Base-by-base conservation (phyloP, 768 basidiomycete genomes). In the Amanita phalloides region DNA sequence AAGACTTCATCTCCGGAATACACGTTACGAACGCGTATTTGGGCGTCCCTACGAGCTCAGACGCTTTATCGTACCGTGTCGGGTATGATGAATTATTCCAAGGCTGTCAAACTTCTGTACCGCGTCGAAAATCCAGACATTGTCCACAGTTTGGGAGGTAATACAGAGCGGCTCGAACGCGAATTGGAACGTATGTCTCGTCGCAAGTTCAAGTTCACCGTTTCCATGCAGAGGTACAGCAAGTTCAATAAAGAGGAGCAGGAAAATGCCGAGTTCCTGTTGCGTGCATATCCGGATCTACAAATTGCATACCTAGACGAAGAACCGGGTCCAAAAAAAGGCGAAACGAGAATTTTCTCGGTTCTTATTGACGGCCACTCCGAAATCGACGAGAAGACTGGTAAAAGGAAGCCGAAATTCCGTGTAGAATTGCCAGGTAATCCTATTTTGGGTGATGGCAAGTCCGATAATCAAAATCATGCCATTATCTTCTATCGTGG, bases 21-120 rank as follows among this genome's bases (percentile, higher is more conserved):
- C 67, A 99, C 96, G 30, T 82, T 99, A 43, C 91, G 96, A 56
- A 98, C 95, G 0, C 90, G 96, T 67, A 99, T 99, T 58, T 98
- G 96, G 96, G 95, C 96, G 2, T 97, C 94, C 2, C 78, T 99
- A 25, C 90, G 96, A 49, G 94, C 94, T 4, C 96, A 99, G 70
- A 99, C 96, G 0, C 80, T 99, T 30, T 99, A 99, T 68, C 86
- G 96, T 56, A 99, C 96, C 9, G 92, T 98, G 17, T 98, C 96
- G 4, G 96, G 96, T 55, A 97, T 99, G 91, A 98, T 99, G 96
- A 98, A 99, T 72, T 99, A 99, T 71, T 88, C 92, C 61, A 99
- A 99, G 71, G 96, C 96, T 23, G 95, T 99, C 83, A 99, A 99
- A 68, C 78, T 99, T 35, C 79, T 98, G 17, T 98, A 98, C 67